Conservation (phyloP, 106 monocot species). For the Acanthochlamys bracteata region DNA sequence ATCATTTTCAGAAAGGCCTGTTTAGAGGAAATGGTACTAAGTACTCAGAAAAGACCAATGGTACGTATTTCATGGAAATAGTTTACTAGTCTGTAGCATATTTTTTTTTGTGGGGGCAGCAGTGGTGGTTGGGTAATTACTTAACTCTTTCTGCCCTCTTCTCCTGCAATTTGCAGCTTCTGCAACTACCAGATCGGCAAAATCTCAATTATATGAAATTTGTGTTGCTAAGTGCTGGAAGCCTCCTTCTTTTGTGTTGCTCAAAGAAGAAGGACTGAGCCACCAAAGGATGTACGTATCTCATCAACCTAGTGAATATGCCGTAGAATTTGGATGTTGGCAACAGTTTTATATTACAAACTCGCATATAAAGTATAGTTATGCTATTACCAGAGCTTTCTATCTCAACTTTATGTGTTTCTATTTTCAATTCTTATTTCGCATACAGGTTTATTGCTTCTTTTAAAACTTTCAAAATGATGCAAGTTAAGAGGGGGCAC, state of each 20-base stretch:
- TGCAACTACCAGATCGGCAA: slow-evolving; percentile 24
- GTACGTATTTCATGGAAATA: too few relatives aligned
- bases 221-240: slow-evolving; percentile 58
- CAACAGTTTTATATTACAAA: neutral
- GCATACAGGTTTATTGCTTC: too few relatives aligned
- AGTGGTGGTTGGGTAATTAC: neutral
- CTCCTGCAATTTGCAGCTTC: slow-evolving; percentile 8
- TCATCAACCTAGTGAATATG: neutral
- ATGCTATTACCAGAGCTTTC: too few relatives aligned
- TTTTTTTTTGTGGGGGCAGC: neutral
- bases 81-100: neutral
- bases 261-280: slow-evolving; percentile 47
- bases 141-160: neutral
- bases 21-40: too few relatives aligned
- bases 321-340: too few relatives aligned
- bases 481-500: too few relatives aligned
- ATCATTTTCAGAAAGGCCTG: too few relatives aligned
- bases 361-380: neutral
- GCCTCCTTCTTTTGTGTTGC: slow-evolving; percentile 46
- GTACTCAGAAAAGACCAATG: too few relatives aligned
- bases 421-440: too few relatives aligned
- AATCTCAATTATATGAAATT: slow-evolving; percentile 39
- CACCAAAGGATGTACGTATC: slow-evolving; percentile 47
- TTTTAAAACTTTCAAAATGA: too few relatives aligned
- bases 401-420: too few relatives aligned